Evolutionary conservation across 257 asterid genomes (phyloP), one percentile per base, ranked within the genome.

Genomic region (Linderniella brevidens): DNA sequence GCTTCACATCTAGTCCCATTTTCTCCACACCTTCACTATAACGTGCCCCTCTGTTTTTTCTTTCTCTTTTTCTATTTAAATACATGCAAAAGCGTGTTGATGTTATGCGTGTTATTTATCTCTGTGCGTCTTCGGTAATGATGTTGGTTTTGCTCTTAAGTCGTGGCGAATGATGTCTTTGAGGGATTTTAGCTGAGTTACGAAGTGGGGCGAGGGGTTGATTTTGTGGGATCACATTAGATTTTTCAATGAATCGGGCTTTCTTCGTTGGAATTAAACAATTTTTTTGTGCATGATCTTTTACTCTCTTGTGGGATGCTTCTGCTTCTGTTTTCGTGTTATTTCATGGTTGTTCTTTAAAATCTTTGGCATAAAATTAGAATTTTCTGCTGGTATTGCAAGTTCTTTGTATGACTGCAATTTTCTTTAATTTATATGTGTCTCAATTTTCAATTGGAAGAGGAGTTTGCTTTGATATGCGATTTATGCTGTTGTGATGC

Each of bases 201-300:
- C 19, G 36, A 8, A 45, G 40, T 49, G 48, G 43, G 49, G 4
- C 15, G 20, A 32, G 53, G 39, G 53, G 59, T 68, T 38, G 52
- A 58, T 68, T 57, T 57, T 37, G 52, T 61, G 65, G 65, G 72
- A 69, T 61, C 72, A 51, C 66, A 57, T 64, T 60, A 55, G 43
- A 46, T 53, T 59, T 68, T 39, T 49, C 36, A n/a, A 36, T 49
- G 39, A 17, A 56, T 48, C 53, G 35, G 32, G 45, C 19, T 38
- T 17, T 52, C 42, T 52, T n/a, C 19, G 36, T 53, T 49, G 48
- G 53, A 18, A 39, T 46, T 53, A 61, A 46, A 35, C 29, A 17
- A 37, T 32, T 37, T 42, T 42, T 53, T 39, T 53, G 42, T 37
- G 58, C 61, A 42, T 43, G 35, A 48, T 42, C 41, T 50, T 48